Evolutionary conservation across 192 early-diverging fungal species (phyloP).

Genomic region (Rhizophagus sp.): DNA sequence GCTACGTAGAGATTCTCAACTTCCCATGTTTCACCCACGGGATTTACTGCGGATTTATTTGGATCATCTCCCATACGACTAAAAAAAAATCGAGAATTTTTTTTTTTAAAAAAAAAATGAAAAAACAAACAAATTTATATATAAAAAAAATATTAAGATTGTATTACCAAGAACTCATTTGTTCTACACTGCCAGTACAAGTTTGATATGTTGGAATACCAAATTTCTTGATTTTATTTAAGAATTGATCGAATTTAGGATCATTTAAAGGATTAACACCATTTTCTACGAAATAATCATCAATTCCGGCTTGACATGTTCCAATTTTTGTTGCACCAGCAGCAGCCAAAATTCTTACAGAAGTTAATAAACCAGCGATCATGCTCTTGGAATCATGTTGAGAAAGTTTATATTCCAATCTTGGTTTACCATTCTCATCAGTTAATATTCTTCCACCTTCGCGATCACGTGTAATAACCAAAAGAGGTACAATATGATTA

Average conservation of each 20-base stretch:
- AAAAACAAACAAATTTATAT: too few species aligned
- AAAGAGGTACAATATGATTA: slow-evolving; percentile 48
- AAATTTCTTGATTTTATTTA: slow-evolving; percentile 33
- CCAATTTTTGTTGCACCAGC: slow-evolving; percentile 63
- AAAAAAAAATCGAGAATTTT: slow-evolving; percentile 15
- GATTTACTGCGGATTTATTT: slow-evolving; percentile 59
- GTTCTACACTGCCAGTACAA: slow-evolving; percentile 60
- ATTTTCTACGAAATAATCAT: slow-evolving; percentile 35
- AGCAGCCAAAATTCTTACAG: slow-evolving; percentile 56
- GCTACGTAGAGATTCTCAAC: slow-evolving; percentile 70
- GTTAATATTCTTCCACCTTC: slow-evolving; percentile 50
- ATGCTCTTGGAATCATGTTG: slow-evolving; percentile 53
- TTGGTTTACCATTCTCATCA: slow-evolving; percentile 43
- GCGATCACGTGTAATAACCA: slow-evolving; percentile 65
- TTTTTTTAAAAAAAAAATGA: neutral
- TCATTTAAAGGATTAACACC: slow-evolving; percentile 40
- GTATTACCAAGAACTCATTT: slow-evolving; percentile 61
- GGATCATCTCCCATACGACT: slow-evolving; percentile 66
- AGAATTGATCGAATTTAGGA: slow-evolving; percentile 37
- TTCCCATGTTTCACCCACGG: slow-evolving; percentile 74
- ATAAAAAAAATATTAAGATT: too few species aligned
- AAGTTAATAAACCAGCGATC: slow-evolving; percentile 44
- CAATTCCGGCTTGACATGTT: slow-evolving; percentile 53
- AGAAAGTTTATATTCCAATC: slow-evolving; percentile 53
- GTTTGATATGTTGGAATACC: slow-evolving; percentile 40